Conservation (phyloP, 1,139 yeast genomes). For the Lodderomyces jiufengensis region DNA sequence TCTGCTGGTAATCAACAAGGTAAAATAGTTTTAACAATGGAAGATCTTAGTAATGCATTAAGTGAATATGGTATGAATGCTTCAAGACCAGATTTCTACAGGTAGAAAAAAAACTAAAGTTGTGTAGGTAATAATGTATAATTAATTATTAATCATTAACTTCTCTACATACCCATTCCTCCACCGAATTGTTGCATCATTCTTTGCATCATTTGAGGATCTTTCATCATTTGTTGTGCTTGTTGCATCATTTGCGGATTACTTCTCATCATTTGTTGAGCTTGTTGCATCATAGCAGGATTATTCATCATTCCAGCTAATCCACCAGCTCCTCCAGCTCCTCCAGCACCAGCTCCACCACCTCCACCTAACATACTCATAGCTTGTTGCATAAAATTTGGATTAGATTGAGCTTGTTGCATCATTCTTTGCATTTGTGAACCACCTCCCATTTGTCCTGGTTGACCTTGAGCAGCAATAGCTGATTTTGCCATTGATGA, state of each 20-base stretch:
- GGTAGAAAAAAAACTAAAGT: slow-evolving; percentile 11
- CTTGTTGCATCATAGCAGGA: slow-evolving; percentile 39
- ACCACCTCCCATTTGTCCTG: slow-evolving; percentile 33
- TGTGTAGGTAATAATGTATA: no score
- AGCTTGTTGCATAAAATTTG: slow-evolving; percentile 55
- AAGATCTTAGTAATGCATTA: slow-evolving; percentile 80
- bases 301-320: slow-evolving; percentile 54
- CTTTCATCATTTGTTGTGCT: slow-evolving; percentile 52
- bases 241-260: slow-evolving; percentile 72
- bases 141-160: neutral
- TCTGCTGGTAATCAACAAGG: slow-evolving; percentile 64
- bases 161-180: slow-evolving; percentile 6
- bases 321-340: slow-evolving; percentile 57
- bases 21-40: slow-evolving; percentile 81
- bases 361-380: slow-evolving; percentile 52
- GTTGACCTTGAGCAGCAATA: slow-evolving; percentile 49
- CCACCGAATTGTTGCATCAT: slow-evolving; percentile 71
- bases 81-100: slow-evolving; percentile 86
- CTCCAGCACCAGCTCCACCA: slow-evolving; percentile 23
- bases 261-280: slow-evolving; percentile 61
- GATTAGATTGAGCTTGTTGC: slow-evolving; percentile 49
- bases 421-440: slow-evolving; percentile 43
- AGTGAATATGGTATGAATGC: slow-evolving; percentile 92
- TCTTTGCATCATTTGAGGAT: slow-evolving; percentile 57
- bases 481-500: slow-evolving; percentile 84